phyloP scores from a whole-genome alignment of 1,284 basidiomycete genomes.

The Athelia sp. region DNA sequence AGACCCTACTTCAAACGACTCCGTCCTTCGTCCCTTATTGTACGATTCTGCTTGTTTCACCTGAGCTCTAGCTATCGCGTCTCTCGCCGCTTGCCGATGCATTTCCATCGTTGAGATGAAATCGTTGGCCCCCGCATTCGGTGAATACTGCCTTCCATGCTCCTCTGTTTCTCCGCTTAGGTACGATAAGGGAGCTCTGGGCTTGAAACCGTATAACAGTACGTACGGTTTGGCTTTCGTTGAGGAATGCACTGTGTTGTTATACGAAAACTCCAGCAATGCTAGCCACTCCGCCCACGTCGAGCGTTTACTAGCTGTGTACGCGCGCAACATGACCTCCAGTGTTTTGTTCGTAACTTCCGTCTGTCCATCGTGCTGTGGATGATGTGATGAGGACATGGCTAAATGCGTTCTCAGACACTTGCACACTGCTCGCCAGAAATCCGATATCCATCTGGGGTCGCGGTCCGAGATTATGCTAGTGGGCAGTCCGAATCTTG shows the following conservation, averaged over 20 bases:
- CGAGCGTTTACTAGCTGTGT: slow-evolving; percentile 8
- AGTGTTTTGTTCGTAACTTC: slow-evolving; percentile 20
- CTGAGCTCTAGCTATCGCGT: slow-evolving; percentile 12
- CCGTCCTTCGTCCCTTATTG: slow-evolving; percentile 4
- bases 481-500: slow-evolving; percentile 16
- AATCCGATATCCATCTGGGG: slow-evolving; percentile 17
- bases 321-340: slow-evolving; percentile 11
- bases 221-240: slow-evolving; percentile 14
- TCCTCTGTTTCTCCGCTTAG: not conserved
- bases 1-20: slow-evolving; percentile 14
- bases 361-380: slow-evolving; percentile 30
- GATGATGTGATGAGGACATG: slow-evolving; percentile 24
- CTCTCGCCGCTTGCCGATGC: slow-evolving; percentile 9
- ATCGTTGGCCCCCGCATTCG: not conserved
- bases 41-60: slow-evolving; percentile 7
- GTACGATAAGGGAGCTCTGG: slow-evolving; percentile 4
- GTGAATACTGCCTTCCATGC: not conserved
- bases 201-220: slow-evolving; percentile 15
- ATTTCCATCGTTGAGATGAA: slow-evolving; percentile 6
- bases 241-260: slow-evolving; percentile 10
- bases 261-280: slow-evolving; percentile 19
- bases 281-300: slow-evolving; percentile 17
- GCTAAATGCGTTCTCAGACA: slow-evolving; percentile 7
- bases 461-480: slow-evolving; percentile 22
- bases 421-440: slow-evolving; percentile 18